Evolutionary conservation across 225 moss, liverwort and hornwort species (phyloP), one percentile per base, ranked within the genome.

Genomic region (Marchantia paleacea): DNA sequence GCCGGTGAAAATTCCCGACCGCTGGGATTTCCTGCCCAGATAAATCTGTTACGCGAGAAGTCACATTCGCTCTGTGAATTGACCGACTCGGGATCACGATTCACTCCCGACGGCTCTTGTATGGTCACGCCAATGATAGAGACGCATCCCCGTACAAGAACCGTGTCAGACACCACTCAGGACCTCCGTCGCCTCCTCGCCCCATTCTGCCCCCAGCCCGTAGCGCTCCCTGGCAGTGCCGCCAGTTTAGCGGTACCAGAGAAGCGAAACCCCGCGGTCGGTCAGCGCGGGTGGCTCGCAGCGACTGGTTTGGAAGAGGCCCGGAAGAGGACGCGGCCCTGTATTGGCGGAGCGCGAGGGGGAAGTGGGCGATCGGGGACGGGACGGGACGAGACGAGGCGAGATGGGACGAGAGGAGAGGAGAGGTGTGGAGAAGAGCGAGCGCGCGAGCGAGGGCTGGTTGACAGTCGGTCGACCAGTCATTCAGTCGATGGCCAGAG

Each of bases 231-330:
- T 12, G 39, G 12, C n/a, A 31, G 12, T 49, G 18, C 47, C 70
- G 70, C 47, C 29, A 71, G 70, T 71, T 71, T 71, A 71, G 55
- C 75, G 55, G 54, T 15, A 54, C 24, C 14, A 25, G 51, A 51
- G 16, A 74, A 74, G 55, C 55, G 26, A 20, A 9, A 7, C 14
- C 31, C 11, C 30, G 55, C 55, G 18, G 55, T 30, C 15, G 75
- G 75, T 75, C 65, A 53, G 63, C 65, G 61, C 78, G 51, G 61
- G 78, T 79, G 25, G 67, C 16, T 67, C 20, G 62, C 26, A 64
- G n/a, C 31, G 19, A 78, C 48, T 24, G 55, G 48, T 16, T 19
- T 47, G 60, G 75, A 16, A 54, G 26, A 80, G 55, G 26, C 24
- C 16, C n/a, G 47, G 67, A 55, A 69, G 53, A 51, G 52, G 54